phyloP scores from a whole-genome alignment of 1,139 yeast species.

The Candida pseudoviswanathii region DNA sequence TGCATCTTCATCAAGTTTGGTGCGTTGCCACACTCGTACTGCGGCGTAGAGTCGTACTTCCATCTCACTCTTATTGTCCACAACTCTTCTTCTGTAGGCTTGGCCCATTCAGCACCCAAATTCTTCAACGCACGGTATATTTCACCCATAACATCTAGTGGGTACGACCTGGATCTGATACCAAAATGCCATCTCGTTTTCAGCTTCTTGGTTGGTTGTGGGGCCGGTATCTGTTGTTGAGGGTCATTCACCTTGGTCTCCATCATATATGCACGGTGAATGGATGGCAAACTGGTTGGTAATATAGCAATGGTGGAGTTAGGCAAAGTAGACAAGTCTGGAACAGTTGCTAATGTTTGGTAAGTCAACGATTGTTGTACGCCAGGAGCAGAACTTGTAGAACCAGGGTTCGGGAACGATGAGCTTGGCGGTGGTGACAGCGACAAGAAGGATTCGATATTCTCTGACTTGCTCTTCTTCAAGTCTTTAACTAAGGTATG shows the following conservation, averaged over 20 bases:
- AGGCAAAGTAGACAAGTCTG: conserved; percentile 53
- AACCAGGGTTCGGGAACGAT: conserved; percentile 28
- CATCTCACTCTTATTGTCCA: conserved; percentile 98
- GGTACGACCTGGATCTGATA: conserved; percentile 92
- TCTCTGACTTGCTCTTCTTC: conserved; percentile 54
- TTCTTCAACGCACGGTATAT: conserved; percentile 91
- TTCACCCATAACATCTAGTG: conserved; percentile 98
- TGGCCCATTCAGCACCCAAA: conserved; percentile 97
- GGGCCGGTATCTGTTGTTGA: conserved; percentile 63
- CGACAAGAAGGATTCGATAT: conserved; percentile 53
- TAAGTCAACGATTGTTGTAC: conserved; percentile 52
- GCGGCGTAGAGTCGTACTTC: conserved; percentile 63
- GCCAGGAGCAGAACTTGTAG: conserved; percentile 39
- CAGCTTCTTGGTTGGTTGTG: conserved; percentile 71
- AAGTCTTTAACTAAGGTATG: conserved; percentile 66
- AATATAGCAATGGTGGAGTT: conserved; percentile 82
- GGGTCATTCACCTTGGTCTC: conserved; percentile 37
- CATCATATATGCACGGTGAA: conserved; percentile 91
- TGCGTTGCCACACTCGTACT: conserved; percentile 25
- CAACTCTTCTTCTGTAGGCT: conserved; percentile 87
- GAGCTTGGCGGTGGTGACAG: conserved; percentile 50
- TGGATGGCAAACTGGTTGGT: conserved; percentile 92
- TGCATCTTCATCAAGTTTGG: conserved; percentile 85
- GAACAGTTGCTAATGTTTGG: conserved; percentile 53
- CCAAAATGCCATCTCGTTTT: conserved; percentile 99